These are phyloP conservation scores for Solanum chmielewskii DNA, from an alignment of 257 asterid species.

Conservation along the genomic window DNA sequence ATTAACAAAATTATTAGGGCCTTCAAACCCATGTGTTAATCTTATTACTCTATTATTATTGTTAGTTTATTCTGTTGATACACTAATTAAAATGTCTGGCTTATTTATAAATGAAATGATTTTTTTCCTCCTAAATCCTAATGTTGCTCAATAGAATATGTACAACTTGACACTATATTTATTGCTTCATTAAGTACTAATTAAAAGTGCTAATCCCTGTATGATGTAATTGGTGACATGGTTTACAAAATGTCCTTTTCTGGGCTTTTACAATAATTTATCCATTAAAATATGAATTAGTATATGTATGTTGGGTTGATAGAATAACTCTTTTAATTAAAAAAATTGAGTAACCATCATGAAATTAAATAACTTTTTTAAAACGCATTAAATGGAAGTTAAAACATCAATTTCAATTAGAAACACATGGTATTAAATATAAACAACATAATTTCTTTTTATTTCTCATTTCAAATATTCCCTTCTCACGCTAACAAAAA, in stretches of 20 bases:
- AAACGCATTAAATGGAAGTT: neutral
- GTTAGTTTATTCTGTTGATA: neutral
- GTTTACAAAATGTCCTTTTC: neutral
- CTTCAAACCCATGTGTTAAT: neutral
- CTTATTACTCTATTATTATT: neutral
- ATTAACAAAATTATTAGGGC: neutral
- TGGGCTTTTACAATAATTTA: neutral
- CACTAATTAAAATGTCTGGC: neutral
- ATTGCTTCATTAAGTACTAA: neutral
- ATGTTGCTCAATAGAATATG: neutral
- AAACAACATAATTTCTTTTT: neutral
- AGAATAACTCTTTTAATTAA: neutral
- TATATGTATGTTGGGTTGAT: neutral
- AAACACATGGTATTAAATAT: no score
- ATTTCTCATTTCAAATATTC: neutral
- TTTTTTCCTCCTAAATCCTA: no score
- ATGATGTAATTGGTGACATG: neutral
- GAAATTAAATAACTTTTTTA: neutral
- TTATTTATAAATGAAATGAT: neutral
- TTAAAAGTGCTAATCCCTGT: neutral
- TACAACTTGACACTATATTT: neutral
- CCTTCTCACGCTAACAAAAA: neutral
- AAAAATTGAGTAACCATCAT: neutral
- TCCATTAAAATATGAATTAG: neutral
- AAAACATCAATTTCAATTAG: neutral